These are phyloP conservation scores for Polyplosphaeria fusca DNA, from an alignment of 495 filamentous ascomycete species.

Conservation along the genomic window DNA sequence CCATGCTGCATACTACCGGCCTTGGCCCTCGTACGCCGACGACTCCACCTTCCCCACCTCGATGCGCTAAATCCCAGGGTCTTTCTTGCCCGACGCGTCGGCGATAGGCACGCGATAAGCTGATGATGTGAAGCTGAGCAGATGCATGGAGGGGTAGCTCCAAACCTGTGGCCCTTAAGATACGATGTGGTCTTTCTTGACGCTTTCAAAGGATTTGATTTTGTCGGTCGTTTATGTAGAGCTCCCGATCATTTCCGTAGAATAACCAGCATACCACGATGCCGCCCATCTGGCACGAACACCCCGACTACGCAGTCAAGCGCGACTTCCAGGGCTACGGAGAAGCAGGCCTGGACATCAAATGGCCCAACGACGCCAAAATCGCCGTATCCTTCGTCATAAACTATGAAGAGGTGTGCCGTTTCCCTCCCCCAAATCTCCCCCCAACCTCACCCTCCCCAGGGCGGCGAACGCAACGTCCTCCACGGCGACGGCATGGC, in stretches of 20 bases:
- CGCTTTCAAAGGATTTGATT: no score
- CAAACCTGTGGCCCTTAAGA: no score
- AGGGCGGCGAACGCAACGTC: conserved; percentile 40
- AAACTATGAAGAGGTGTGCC: conserved; percentile 42
- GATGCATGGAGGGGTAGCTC: no score
- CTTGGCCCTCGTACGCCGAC: not conserved
- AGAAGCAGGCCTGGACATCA: conserved; percentile 39
- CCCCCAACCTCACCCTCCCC: not conserved
- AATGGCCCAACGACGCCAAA: conserved; percentile 45
- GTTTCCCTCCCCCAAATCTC: conserved; percentile 3
- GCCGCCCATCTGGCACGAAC: conserved; percentile 11
- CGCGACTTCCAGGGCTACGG: conserved; percentile 41
- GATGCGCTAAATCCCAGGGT: not conserved
- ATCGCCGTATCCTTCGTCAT: conserved; percentile 47
- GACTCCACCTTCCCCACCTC: not conserved
- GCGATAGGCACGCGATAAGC: conserved; percentile 9
- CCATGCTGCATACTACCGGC: conserved; percentile 8
- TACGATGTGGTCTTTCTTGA: no score
- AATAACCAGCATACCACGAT: no score
- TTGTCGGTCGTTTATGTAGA: no score
- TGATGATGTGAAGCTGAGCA: conserved; percentile 1
- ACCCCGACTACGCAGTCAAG: conserved; percentile 33
- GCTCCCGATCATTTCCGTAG: no score
- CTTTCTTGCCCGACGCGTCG: conserved; percentile 2
- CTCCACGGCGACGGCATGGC: conserved; percentile 39